Percentiles rank a stretch among this genome's conserved stretches.
Evolutionary conservation across 2,329 filamentous ascomycete genomes (phyloP).

Genomic region (Clonostachys sp.): DNA sequence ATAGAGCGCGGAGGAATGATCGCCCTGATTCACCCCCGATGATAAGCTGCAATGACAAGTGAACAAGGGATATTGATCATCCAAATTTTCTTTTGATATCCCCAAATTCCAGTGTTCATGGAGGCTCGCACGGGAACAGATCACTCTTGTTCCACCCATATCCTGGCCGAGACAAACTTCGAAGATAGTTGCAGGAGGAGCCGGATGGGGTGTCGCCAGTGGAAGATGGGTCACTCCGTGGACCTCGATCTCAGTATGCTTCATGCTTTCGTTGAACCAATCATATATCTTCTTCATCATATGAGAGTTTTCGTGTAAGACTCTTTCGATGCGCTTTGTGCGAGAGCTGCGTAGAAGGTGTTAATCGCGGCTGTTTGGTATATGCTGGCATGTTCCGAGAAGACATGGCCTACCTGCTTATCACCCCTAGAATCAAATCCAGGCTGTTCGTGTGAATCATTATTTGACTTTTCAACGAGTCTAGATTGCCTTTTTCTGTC

Average conservation of each 20-base stretch:
- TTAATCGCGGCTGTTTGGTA: no score
- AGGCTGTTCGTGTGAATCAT: conserved; percentile 4
- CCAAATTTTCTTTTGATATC: background rate
- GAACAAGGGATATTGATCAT: background rate
- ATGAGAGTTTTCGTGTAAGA: background rate
- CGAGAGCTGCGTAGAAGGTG: background rate
- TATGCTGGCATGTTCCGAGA: no score
- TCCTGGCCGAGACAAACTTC: background rate
- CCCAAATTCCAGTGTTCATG: background rate
- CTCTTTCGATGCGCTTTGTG: background rate
- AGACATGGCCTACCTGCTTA: conserved; percentile 2
- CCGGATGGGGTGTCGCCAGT: background rate
- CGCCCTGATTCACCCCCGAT: no score
- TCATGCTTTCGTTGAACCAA: no score
- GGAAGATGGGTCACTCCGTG: background rate
- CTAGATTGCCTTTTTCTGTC: conserved; percentile 3
- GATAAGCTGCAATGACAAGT: no score
- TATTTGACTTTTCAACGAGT: conserved; percentile 1
- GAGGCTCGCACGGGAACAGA: background rate
- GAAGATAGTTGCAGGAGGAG: background rate
- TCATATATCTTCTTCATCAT: background rate
- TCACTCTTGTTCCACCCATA: background rate
- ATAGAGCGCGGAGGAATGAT: no score
- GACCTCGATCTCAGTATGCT: no score
- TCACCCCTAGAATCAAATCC: conserved; percentile 4